Base-by-base conservation (phyloP, 2,329 filamentous ascomycete genomes). In the Malbranchea cinnamomea region DNA sequence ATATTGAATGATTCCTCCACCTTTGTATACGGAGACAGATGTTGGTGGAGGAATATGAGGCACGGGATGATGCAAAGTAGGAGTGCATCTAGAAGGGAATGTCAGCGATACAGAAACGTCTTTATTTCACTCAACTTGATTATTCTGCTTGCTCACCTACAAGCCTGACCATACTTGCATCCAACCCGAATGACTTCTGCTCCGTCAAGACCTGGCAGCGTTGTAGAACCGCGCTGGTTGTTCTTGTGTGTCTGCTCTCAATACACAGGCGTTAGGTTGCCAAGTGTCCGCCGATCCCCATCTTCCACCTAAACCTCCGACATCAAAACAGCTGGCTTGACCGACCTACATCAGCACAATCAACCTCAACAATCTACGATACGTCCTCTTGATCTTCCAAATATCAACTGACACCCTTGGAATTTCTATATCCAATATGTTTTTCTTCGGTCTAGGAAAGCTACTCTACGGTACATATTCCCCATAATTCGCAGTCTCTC, bases 1-100 rank as follows among this genome's bases (percentile, higher is more conserved):
- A 95, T 73, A 53, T 93, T 93, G 68, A 98, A 95, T 0, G 87
- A 95, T 56, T 98, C 89, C 54, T 98, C 89, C 36, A 98, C 89
- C 55, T 98, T 98, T 34, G 85, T 94, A 60, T 91, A 87, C 1
- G 89, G 89, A 7, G 85, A 73, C 14, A 74, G 51, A 37, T 73
- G 47, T 32, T 92, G 71, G 53, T 93, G 81, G 32, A 78, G 32
- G 35, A 79, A 51, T 42, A 81, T 63, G 19, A 76, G 49, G 2
- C 63, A 52, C 1, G 80, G 78, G 34, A 84, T 61, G 28, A 74
- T 55, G 39, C 74, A 48, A 31, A 50, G 43, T 7, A 56, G 37
- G 6, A 56, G 28, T 16, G 52, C 41, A 42, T 71, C 67, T 67
- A 50, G 42, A 43, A 11, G n/a, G 18, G n/a, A 23, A 31, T 19